These are phyloP conservation scores for Clarireedia monteithiana DNA, from an alignment of 2,329 filamentous ascomycete genomes.

Conservation along the genomic window DNA sequence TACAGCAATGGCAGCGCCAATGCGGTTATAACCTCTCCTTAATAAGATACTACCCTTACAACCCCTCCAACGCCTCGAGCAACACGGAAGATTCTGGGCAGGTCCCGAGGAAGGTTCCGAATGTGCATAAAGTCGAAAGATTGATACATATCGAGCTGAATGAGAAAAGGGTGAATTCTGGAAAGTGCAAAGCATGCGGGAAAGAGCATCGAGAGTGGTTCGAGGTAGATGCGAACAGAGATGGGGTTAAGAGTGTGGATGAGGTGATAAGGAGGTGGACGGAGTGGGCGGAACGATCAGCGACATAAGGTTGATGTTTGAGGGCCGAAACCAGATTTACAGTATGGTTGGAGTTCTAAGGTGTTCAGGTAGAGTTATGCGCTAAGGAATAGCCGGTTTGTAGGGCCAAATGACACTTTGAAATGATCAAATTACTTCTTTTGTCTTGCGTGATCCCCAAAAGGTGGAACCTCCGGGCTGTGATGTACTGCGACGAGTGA, in stretches of 20 bases:
- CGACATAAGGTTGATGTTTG: background rate
- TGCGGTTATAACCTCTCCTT: constrained; percentile 85
- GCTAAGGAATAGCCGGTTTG: too few species aligned
- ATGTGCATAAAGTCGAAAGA: constrained; percentile 81
- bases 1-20: constrained; percentile 91
- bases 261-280: constrained; percentile 79
- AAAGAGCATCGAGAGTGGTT: constrained; percentile 93
- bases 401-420: too few species aligned
- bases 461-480: too few species aligned
- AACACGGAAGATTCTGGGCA: constrained; percentile 22
- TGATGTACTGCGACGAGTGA: too few species aligned
- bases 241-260: constrained; percentile 61
- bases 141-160: constrained; percentile 85
- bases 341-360: background rate
- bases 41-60: constrained; percentile 85
- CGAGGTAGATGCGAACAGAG: constrained; percentile 67
- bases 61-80: constrained; percentile 23
- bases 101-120: constrained; percentile 64
- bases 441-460: too few species aligned
- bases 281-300: constrained; percentile 46
- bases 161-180: constrained; percentile 45
- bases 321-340: background rate
- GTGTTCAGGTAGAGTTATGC: too few species aligned
- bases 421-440: too few species aligned
- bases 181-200: constrained; percentile 68